phyloP scores from a whole-genome alignment of 2,329 filamentous ascomycete genomes.

The Sporothrix dimorphospora region DNA sequence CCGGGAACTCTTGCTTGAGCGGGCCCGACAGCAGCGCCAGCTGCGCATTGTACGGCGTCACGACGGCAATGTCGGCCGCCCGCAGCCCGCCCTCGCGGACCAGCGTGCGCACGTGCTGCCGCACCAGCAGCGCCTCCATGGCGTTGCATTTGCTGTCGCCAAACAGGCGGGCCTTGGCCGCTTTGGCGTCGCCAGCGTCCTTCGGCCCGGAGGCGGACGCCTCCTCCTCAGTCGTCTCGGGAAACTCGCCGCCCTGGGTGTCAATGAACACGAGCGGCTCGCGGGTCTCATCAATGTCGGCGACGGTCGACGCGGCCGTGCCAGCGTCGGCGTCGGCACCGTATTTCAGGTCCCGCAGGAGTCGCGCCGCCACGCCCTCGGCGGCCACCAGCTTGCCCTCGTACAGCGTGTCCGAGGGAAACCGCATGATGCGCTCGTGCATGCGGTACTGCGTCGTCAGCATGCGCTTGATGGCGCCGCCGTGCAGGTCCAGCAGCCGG shows the following conservation, averaged over 20 bases:
- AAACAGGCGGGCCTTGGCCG: constrained; percentile 38
- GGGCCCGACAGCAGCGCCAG: constrained; percentile 72
- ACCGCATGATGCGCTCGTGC: constrained; percentile 94
- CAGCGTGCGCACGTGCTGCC: constrained; percentile 73
- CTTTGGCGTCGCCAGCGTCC: not conserved
- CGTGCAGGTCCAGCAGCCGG: constrained; percentile 79
- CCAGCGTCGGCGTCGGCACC: constrained; percentile 41
- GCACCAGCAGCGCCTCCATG: constrained; percentile 82
- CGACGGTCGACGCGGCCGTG: constrained; percentile 47
- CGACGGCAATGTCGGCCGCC: constrained; percentile 83
- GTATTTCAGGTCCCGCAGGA: constrained; percentile 79
- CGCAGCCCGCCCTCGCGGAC: constrained; percentile 74
- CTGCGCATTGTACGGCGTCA: constrained; percentile 97
- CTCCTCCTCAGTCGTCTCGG: constrained; percentile 78
- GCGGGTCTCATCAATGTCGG: constrained; percentile 80
- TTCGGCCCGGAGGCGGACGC: constrained; percentile 45
- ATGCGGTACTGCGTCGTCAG: constrained; percentile 97
- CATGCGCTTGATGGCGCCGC: constrained; percentile 85
- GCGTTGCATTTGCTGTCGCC: constrained; percentile 84
- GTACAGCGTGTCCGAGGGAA: constrained; percentile 88
- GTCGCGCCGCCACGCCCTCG: constrained; percentile 71
- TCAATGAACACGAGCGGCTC: constrained; percentile 94
- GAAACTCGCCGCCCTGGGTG: constrained; percentile 91
- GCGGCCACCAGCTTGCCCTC: constrained; percentile 79
- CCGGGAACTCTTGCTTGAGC: constrained; percentile 79